Evolutionary conservation across 371 early-diverging fungal genomes (phyloP).

Genomic region (Apophysomyces trapeziformis): DNA sequence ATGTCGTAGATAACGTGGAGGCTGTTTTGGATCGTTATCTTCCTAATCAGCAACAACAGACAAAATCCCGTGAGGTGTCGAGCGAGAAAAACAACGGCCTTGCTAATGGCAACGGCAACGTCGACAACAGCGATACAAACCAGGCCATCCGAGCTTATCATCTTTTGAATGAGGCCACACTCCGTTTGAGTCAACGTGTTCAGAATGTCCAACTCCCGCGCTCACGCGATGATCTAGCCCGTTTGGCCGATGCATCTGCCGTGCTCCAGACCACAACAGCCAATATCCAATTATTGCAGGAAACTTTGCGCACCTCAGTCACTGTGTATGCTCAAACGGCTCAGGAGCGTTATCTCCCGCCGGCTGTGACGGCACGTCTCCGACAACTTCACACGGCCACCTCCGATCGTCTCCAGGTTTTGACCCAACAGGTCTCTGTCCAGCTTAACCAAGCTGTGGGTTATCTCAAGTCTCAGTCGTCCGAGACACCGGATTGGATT

Average conservation of each 20-base stretch:
- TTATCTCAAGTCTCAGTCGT: slow-evolving; percentile 51
- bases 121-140: slow-evolving; percentile 39
- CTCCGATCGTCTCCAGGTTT: slow-evolving; percentile 20
- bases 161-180: slow-evolving; percentile 35
- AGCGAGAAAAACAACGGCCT: slow-evolving; percentile 24
- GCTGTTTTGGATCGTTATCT: slow-evolving; percentile 55
- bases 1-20: slow-evolving; percentile 51
- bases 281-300: slow-evolving; percentile 36
- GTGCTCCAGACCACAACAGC: slow-evolving; percentile 25
- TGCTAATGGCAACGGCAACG: too few species aligned
- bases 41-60: slow-evolving; percentile 30
- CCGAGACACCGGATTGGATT: slow-evolving; percentile 52
- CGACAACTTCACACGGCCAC: slow-evolving; percentile 25
- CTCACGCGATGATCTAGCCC: slow-evolving; percentile 31
- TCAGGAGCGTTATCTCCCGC: slow-evolving; percentile 31
- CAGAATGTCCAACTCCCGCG: slow-evolving; percentile 28
- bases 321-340: slow-evolving; percentile 37
- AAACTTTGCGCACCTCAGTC: slow-evolving; percentile 28
- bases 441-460: slow-evolving; percentile 34
- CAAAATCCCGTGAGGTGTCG: not conserved
- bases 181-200: slow-evolving; percentile 36
- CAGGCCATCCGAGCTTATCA: slow-evolving; percentile 42
- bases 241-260: slow-evolving; percentile 30
- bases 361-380: slow-evolving; percentile 26
- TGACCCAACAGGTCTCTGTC: slow-evolving; percentile 34